A percentile compares a stretch with the other conserved stretches of the same genome.
Conservation (phyloP, 129 eudicot species). For the Escallonia herrerae region DNA sequence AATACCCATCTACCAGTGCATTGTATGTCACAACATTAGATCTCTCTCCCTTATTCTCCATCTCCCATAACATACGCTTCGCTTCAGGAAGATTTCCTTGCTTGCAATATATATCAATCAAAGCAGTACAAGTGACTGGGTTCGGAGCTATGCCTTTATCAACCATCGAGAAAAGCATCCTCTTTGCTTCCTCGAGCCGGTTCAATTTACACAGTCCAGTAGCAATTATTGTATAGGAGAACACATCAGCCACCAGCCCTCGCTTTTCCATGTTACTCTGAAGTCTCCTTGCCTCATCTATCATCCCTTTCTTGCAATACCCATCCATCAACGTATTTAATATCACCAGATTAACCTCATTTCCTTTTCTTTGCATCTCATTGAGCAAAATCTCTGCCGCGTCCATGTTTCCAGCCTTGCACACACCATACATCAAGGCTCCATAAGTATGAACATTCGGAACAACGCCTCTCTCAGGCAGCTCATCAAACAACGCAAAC, state of each 20-base stretch:
- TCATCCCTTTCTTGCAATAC: constrained; percentile 60
- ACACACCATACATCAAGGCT: constrained; percentile 55
- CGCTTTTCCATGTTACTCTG: constrained; percentile 59
- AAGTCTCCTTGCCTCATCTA: constrained; percentile 58
- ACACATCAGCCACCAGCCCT: constrained; percentile 56
- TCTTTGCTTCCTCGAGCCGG: constrained; percentile 62
- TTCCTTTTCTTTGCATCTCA: constrained; percentile 72
- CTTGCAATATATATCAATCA: constrained; percentile 62
- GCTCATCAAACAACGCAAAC: constrained; percentile 52
- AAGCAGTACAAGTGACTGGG: constrained; percentile 41
- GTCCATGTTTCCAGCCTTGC: constrained; percentile 69
- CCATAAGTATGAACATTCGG: constrained; percentile 64
- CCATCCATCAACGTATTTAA: constrained; percentile 73
- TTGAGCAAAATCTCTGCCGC: constrained; percentile 54
- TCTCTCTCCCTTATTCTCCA: constrained; percentile 53
- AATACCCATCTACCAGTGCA: constrained; percentile 63
- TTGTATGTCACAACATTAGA: constrained; percentile 64
- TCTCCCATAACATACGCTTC: constrained; percentile 36
- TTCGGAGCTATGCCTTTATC: constrained; percentile 53
- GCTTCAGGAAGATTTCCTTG: constrained; percentile 71
- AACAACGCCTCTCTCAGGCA: constrained; percentile 49
- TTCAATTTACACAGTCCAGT: constrained; percentile 49
- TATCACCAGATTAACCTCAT: constrained; percentile 46
- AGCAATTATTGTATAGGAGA: constrained; percentile 45
- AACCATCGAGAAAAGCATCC: constrained; percentile 48